A percentile compares a stretch with the other conserved stretches of the same genome.
These are phyloP conservation scores for Bertia moriformis DNA, from an alignment of 2,329 filamentous ascomycete genomes.

Conservation along the genomic window DNA sequence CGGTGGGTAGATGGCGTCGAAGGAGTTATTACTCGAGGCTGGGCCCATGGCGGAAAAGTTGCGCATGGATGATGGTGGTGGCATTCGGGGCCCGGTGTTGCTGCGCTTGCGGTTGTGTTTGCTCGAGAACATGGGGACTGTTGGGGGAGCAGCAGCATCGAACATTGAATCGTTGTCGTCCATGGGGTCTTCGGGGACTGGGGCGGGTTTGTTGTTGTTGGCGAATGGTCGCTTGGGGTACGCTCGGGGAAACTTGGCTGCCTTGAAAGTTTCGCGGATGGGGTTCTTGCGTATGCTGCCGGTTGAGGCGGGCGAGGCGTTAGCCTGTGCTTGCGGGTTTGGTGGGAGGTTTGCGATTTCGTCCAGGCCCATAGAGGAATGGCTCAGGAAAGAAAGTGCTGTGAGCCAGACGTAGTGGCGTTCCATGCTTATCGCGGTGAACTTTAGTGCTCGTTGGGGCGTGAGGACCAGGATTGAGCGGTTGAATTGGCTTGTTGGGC, in stretches of 20 bases:
- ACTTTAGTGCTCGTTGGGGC: conserved; percentile 84
- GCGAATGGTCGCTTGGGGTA: not conserved
- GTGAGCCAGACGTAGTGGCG: conserved; percentile 92
- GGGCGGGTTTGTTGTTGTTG: not conserved
- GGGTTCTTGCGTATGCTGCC: not conserved
- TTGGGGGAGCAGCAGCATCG: not conserved
- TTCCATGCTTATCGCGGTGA: conserved; percentile 70
- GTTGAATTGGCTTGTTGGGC: conserved; percentile 52
- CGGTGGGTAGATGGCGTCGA: not conserved
- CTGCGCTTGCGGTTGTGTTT: not conserved
- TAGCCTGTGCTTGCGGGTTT: not conserved
- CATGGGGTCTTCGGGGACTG: not conserved
- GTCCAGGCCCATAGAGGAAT: conserved; percentile 75
- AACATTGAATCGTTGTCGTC: not conserved
- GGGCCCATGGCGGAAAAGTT: conserved; percentile 1
- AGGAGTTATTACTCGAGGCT: not conserved
- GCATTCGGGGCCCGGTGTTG: not conserved
- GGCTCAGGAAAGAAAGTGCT: conserved; percentile 83
- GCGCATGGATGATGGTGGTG: not conserved
- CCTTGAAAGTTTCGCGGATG: conserved; percentile 77
- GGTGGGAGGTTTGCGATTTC: conserved; percentile 29
- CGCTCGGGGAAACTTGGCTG: conserved; percentile 52
- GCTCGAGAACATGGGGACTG: not conserved
- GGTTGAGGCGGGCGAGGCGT: conserved; percentile 2
- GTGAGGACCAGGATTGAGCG: conserved; percentile 91